Conservation (phyloP, 148 eudicot genomes). For the Bassia scoparia region DNA sequence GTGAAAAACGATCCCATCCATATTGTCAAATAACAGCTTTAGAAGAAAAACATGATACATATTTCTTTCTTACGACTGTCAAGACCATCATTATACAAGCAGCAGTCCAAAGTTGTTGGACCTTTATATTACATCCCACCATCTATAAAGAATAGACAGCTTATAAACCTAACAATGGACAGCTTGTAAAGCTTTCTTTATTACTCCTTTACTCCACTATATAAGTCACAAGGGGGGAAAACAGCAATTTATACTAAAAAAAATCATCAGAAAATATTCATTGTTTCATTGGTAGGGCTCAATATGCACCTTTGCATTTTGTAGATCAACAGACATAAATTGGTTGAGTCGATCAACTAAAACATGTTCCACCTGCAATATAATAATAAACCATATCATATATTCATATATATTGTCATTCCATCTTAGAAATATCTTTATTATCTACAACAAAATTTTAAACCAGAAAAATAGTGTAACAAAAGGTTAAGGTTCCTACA, state of each 20-base stretch:
- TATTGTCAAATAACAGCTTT: no score
- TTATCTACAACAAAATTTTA: neutral
- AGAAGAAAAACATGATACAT: no score
- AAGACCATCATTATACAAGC: no score
- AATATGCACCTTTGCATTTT: slow-evolving; percentile 72
- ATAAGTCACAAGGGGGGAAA: neutral
- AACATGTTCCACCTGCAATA: slow-evolving; percentile 85
- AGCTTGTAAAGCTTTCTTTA: no score
- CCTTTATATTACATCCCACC: no score
- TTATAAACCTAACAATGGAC: neutral
- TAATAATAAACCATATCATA: slow-evolving; percentile 15
- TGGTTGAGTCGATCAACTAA: slow-evolving; percentile 76
- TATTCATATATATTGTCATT: neutral
- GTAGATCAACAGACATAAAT: slow-evolving; percentile 83
- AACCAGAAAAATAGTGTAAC: slow-evolving; percentile 3
- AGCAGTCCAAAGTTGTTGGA: no score
- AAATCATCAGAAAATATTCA: neutral
- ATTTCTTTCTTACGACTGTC: no score
- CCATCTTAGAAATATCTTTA: neutral
- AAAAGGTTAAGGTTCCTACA: no score
- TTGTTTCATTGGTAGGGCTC: neutral
- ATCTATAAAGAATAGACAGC: no score
- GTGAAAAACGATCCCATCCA: no score
- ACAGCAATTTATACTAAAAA: neutral
- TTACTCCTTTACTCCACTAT: neutral